Evolutionary conservation across 2,329 filamentous ascomycete species (phyloP).

Genomic region (Aspergillus pseudoterreus): DNA sequence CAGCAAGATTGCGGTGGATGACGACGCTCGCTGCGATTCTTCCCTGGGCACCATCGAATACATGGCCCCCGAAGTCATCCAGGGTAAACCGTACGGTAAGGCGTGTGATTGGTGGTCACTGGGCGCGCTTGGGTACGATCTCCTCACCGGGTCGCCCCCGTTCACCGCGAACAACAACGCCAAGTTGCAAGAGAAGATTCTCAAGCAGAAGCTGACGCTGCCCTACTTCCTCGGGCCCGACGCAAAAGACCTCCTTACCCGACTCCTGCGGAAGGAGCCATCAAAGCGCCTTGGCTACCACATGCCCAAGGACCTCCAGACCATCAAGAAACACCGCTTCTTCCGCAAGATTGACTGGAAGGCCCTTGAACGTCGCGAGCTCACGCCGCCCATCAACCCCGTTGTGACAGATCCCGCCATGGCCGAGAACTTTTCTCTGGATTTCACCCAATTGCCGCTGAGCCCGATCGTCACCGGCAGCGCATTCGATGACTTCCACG

Average conservation of each 20-base stretch:
- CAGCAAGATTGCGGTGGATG: constrained; percentile 83
- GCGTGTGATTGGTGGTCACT: constrained; percentile 99
- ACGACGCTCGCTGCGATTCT: constrained; percentile 71
- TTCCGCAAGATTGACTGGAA: constrained; percentile 97
- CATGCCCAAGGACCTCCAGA: constrained; percentile 82
- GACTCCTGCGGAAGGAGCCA: constrained; percentile 88
- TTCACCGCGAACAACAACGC: constrained; percentile 88
- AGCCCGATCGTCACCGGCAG: constrained; percentile 60
- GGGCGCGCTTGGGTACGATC: constrained; percentile 84
- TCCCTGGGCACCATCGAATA: constrained; percentile 95
- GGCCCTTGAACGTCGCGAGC: constrained; percentile 73
- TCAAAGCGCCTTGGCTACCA: constrained; percentile 81
- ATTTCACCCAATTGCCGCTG: constrained; percentile 83
- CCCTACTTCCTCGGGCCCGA: constrained; percentile 90
- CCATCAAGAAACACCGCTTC: constrained; percentile 89
- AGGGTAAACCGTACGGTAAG: constrained; percentile 84
- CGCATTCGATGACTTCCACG: constrained; percentile 26
- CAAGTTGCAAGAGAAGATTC: constrained; percentile 93
- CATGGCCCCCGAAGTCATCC: constrained; percentile 95
- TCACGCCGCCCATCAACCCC: constrained; percentile 85
- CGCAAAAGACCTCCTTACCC: constrained; percentile 87
- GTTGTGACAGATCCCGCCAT: constrained; percentile 93
- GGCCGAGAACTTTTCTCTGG: constrained; percentile 91
- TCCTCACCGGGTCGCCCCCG: constrained; percentile 87
- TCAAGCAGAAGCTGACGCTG: constrained; percentile 83